Evolutionary conservation across 75 land plant species (phyloP), one percentile per base, ranked within the genome.

Genomic region (Larix kaempferi): DNA sequence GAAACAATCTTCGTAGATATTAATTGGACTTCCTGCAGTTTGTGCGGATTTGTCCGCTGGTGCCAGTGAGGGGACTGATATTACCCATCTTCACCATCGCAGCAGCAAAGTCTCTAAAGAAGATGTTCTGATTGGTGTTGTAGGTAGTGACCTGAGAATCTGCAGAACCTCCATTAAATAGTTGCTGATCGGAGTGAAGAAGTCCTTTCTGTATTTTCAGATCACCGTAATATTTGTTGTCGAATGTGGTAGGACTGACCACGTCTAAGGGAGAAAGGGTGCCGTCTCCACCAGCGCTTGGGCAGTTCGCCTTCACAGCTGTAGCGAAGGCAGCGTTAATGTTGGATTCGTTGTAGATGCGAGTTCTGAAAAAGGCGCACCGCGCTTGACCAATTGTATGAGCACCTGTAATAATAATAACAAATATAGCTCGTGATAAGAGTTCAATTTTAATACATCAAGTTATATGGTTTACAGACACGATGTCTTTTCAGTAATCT

Each of bases 321-420:
- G 60, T 29, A 52, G 57, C 49, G 17, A 29, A 74, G 19, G 23
- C 16, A 63, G 57, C 14, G 23, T 83, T 59, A 12, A 83, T 78
- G 61, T 76, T 80, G 56, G 83, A 12, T 52, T 79, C 84, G 26
- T 78, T 78, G 78, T 83, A 80, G 61, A 80, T 71, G 77, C 59
- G 83, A 37, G 49, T 58, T 23, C 74, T 84, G 65, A 84, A 76
- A 64, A 15, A 26, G 57, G 19, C 52, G 84, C 79, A 84, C 3
- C 63, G 76, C 13, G 79, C 79, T 27, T 66, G 59, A 56, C 84
- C 84, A 65, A 83, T 75, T 39, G 83, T 80, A 65, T 83, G 84
- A 56, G 66, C 84, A 15, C 84, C 84, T 61, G 35, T 3, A 65
- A 6, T 44, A 15, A 59, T 21, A 19, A 59, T n/a, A 49, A 10